Evolutionary conservation across 495 filamentous ascomycete species (phyloP).

Genomic region (Penicillium simplicissimum): DNA sequence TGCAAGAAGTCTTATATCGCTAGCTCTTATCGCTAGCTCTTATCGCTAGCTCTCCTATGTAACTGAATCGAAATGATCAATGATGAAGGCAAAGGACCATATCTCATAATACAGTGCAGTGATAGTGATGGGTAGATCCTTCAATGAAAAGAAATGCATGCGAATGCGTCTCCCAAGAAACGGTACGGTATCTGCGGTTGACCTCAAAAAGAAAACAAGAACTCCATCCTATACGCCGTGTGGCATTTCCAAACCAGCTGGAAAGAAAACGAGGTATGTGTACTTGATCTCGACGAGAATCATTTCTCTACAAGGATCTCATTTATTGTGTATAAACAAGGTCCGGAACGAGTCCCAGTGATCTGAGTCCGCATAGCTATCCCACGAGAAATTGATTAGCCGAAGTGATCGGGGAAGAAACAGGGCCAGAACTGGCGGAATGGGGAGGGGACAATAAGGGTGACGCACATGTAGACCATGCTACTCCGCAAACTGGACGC

Average conservation of each 20-base stretch:
- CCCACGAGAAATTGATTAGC: neutral
- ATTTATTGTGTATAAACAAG: slow-evolving; percentile 85
- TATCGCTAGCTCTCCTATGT: slow-evolving; percentile 4
- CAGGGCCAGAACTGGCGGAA: neutral
- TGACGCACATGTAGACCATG: slow-evolving; percentile 94
- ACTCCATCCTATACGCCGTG: slow-evolving; percentile 39
- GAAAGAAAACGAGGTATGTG: slow-evolving; percentile 13
- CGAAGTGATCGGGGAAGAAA: neutral
- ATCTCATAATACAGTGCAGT: slow-evolving; percentile 30
- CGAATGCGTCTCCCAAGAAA: neutral
- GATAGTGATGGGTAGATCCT: neutral
- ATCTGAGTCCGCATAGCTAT: slow-evolving; percentile 70
- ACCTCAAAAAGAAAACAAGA: slow-evolving; percentile 14
- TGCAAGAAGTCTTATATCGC: neutral
- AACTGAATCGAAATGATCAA: neutral
- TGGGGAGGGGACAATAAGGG: neutral
- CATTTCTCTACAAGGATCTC: slow-evolving; percentile 20
- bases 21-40: too few relatives aligned
- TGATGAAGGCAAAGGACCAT: slow-evolving; percentile 11
- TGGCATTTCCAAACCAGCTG: slow-evolving; percentile 23
- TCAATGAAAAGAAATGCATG: neutral
- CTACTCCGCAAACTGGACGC: slow-evolving; percentile 89
- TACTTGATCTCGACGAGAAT: slow-evolving; percentile 8
- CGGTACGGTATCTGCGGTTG: neutral
- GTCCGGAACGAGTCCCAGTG: slow-evolving; percentile 80